phyloP scores from a whole-genome alignment of 345 rosid genomes.

The Reutealis trisperma region DNA sequence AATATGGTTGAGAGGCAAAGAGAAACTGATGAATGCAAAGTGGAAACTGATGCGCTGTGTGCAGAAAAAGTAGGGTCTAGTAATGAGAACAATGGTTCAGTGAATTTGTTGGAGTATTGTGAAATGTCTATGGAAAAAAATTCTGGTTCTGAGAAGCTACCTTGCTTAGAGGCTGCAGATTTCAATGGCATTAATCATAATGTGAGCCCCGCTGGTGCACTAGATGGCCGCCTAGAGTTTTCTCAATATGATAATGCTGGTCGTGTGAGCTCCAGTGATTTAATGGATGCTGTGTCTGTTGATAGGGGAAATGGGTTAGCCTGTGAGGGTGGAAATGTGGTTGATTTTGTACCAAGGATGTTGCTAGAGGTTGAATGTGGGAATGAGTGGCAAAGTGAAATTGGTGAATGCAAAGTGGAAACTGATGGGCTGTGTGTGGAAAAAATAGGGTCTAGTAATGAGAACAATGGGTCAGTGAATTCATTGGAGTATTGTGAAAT shows the following conservation, averaged over 20 bases:
- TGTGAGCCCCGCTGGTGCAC: constrained; percentile 23
- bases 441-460: constrained; percentile 18
- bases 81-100: constrained; percentile 5
- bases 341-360: too few relatives aligned
- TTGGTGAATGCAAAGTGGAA: constrained; percentile 15
- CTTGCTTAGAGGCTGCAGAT: constrained; percentile 6
- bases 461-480: constrained; percentile 4
- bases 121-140: constrained; percentile 23
- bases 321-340: too few relatives aligned
- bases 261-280: constrained; percentile 16
- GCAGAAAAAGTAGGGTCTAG: constrained; percentile 22
- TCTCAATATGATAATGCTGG: constrained; percentile 23
- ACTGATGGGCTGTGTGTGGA: constrained; percentile 14
- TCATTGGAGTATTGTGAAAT: constrained; percentile 21
- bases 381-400: constrained; percentile 9
- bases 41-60: constrained; percentile 12
- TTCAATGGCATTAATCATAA: constrained; percentile 23
- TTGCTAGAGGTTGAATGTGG: background rate
- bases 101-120: constrained; percentile 18
- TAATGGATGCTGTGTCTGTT: too few relatives aligned
- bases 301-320: too few relatives aligned
- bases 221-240: constrained; percentile 20
- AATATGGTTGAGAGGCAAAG: constrained; percentile 5
- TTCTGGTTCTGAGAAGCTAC: constrained; percentile 18
- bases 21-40: constrained; percentile 13